Conservation (phyloP, 192 early-diverging fungal genomes). For the Rhizophlyctis rosea region DNA sequence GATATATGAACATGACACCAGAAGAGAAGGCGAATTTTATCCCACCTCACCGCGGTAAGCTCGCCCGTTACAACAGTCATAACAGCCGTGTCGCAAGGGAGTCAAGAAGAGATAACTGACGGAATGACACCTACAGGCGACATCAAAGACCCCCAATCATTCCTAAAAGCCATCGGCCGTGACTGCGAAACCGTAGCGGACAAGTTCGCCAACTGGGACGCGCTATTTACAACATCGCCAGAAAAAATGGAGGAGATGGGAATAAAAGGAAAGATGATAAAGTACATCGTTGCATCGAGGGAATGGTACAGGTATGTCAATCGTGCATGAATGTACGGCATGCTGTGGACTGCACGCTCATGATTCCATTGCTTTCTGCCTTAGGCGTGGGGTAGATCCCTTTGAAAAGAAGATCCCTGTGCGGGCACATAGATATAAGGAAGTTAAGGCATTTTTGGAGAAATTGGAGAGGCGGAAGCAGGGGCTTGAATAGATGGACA, state of each 20-base stretch:
- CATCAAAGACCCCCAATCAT: slow-evolving; percentile 24
- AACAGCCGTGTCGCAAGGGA: neutral
- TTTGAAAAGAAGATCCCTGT: slow-evolving; percentile 33
- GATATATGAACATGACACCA: slow-evolving; percentile 17
- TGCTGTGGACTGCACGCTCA: neutral
- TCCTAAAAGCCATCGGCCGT: slow-evolving; percentile 47
- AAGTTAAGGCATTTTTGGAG: no score
- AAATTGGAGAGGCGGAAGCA: slow-evolving; percentile 38
- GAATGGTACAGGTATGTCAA: slow-evolving; percentile 39
- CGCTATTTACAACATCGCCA: slow-evolving; percentile 39
- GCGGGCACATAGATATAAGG: no score
- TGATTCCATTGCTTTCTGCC: neutral
- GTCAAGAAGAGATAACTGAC: neutral
- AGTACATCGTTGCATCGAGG: slow-evolving; percentile 42
- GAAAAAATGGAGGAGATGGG: slow-evolving; percentile 43
- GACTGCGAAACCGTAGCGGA: slow-evolving; percentile 29
- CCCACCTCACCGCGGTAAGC: slow-evolving; percentile 32
- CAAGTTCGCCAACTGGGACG: slow-evolving; percentile 49
- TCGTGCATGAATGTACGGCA: neutral
- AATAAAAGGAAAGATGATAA: slow-evolving; percentile 37
- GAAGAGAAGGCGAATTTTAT: slow-evolving; percentile 24
- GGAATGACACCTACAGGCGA: slow-evolving; percentile 11
- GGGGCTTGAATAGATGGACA: neutral
- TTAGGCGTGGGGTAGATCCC: slow-evolving; percentile 36
- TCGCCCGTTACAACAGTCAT: no score